Conservation (phyloP, 169 alveolate genomes). For the Cryptosporidium xiaoi region DNA sequence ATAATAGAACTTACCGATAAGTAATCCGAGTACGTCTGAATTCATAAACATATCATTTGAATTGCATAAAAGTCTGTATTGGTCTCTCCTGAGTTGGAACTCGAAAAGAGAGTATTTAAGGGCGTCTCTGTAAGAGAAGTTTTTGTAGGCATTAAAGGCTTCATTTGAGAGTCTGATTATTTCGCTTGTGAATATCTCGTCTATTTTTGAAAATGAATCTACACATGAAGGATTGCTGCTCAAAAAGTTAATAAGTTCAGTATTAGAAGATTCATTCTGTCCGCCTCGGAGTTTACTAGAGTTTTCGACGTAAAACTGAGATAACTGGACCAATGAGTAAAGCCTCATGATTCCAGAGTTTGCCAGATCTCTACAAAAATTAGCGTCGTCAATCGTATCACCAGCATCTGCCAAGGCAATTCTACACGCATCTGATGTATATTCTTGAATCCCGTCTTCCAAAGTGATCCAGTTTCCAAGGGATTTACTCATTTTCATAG, state of each 20-base stretch:
- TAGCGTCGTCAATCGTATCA: conserved; percentile 96
- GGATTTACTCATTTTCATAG: conserved; percentile 97
- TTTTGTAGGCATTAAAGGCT: conserved; percentile 84
- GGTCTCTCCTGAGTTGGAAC: conserved; percentile 81
- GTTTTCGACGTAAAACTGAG: conserved; percentile 80
- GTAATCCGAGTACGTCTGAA: not conserved
- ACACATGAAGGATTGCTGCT: conserved; percentile 11
- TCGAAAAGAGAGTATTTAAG: conserved; percentile 87
- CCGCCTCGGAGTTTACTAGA: conserved; percentile 77
- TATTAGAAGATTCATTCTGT: conserved; percentile 31
- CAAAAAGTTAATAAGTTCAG: conserved; percentile 16
- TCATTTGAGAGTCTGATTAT: conserved; percentile 81
- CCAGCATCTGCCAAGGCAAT: conserved; percentile 99
- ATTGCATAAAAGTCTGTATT: conserved; percentile 80
- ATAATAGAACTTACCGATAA: conserved; percentile 56
- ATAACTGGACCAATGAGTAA: conserved; percentile 79
- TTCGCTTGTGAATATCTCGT: conserved; percentile 86
- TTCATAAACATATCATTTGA: conserved; percentile 43
- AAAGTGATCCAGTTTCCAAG: conserved; percentile 97
- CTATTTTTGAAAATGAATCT: conserved; percentile 75
- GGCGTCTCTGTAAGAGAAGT: conserved; percentile 88
- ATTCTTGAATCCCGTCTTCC: conserved; percentile 89
- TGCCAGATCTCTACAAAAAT: conserved; percentile 88
- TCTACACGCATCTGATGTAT: conserved; percentile 97
- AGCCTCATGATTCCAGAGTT: conserved; percentile 87